phyloP scores from a whole-genome alignment of 257 asterid genomes.

The Solanum gandarillasii region DNA sequence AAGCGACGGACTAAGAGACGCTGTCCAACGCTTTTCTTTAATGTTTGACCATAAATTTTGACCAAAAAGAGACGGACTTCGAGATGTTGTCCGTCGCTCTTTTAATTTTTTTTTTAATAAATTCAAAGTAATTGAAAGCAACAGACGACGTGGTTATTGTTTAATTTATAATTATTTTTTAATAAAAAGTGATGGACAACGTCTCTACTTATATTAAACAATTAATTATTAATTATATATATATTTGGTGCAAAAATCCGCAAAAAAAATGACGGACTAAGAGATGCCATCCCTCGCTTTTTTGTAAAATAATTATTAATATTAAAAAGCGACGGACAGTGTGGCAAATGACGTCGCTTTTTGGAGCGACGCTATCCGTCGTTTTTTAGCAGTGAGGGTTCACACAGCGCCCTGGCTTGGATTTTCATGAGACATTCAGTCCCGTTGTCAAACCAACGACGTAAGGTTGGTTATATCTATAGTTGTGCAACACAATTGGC shows the following conservation, averaged over 20 bases:
- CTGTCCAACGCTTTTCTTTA: background rate
- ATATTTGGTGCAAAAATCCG: too few species aligned
- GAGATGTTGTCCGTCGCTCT: fast-evolving
- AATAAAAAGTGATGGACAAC: too few species aligned
- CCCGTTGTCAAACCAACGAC: background rate
- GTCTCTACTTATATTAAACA: too few species aligned
- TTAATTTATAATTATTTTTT: too few species aligned
- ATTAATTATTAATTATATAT: too few species aligned
- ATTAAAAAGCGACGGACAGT: too few species aligned
- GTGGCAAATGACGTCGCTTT: too few species aligned
- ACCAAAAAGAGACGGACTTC: background rate
- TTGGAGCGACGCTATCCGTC: too few species aligned
- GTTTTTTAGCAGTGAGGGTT: background rate
- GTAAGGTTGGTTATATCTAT: background rate
- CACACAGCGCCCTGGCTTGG: background rate
- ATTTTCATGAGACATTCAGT: background rate
- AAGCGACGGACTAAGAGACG: background rate
- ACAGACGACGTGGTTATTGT: background rate
- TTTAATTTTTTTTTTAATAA: too few species aligned
- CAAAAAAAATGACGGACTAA: background rate
- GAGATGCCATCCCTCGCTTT: too few species aligned
- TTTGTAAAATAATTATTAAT: too few species aligned
- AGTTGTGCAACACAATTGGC: background rate
- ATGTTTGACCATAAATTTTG: background rate
- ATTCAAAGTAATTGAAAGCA: too few species aligned